Conservation (phyloP, 1,139 yeast genomes). For the Trichomonascaceae sp. region DNA sequence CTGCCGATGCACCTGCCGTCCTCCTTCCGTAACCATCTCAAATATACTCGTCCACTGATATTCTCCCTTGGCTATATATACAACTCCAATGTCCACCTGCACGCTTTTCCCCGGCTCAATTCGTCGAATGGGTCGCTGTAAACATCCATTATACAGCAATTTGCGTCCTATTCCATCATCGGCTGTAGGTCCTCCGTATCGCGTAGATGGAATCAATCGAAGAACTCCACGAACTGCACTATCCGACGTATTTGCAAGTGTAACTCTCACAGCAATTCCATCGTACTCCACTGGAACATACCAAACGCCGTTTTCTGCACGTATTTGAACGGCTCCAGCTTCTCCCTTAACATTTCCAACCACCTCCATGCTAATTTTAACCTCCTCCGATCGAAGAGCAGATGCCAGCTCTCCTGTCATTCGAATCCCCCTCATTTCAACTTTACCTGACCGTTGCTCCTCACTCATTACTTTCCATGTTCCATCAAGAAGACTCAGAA, state of each 20-base stretch:
- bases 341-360: conserved; percentile 5
- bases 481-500: conserved; percentile 57
- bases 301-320: conserved; percentile 16
- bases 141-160: conserved; percentile 50
- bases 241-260: conserved; percentile 23
- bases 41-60: conserved; percentile 74
- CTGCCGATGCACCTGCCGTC: conserved; percentile 29
- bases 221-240: conserved; percentile 47
- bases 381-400: conserved; percentile 44
- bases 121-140: conserved; percentile 47
- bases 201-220: conserved; percentile 51
- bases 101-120: conserved; percentile 41
- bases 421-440: conserved; percentile 62
- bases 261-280: conserved; percentile 19
- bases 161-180: conserved; percentile 19
- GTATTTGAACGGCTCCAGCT: conserved; percentile 11
- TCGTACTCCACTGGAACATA: conserved; percentile 21
- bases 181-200: conserved; percentile 19
- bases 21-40: conserved; percentile 36
- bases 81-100: conserved; percentile 46
- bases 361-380: conserved; percentile 34
- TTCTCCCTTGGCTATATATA: conserved; percentile 62
- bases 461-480: conserved; percentile 46
- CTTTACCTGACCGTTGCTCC: conserved; percentile 43
- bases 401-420: conserved; percentile 42